Percentiles rank a stretch among this genome's conserved stretches.
Conservation (phyloP, 1,284 basidiomycete species). For the Coriolopsis trogii region DNA sequence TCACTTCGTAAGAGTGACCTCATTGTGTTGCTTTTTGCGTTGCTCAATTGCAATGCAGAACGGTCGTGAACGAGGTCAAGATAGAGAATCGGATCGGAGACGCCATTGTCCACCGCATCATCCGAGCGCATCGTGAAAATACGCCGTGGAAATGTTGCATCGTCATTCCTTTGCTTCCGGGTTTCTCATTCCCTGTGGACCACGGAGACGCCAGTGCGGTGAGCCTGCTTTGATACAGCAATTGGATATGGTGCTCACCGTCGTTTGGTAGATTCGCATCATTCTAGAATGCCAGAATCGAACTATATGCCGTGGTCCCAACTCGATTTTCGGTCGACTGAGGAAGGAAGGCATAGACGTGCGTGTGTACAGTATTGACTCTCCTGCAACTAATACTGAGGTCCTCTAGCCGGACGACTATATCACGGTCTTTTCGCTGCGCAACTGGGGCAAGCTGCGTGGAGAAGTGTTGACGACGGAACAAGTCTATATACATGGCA, state of each 20-base stretch:
- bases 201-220: slow-evolving; percentile 91
- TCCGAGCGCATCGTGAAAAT: slow-evolving; percentile 83
- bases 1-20: slow-evolving; percentile 90
- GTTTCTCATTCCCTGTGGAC: slow-evolving; percentile 94
- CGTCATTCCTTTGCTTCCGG: slow-evolving; percentile 90
- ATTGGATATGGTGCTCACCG: no score
- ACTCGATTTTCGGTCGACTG: slow-evolving; percentile 91
- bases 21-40: neutral
- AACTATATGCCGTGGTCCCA: slow-evolving; percentile 86
- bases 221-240: no score
- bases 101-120: slow-evolving; percentile 90
- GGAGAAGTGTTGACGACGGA: slow-evolving; percentile 89
- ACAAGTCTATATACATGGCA: slow-evolving; percentile 91
- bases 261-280: slow-evolving; percentile 73
- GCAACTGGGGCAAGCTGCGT: slow-evolving; percentile 93
- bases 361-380: slow-evolving; percentile 29
- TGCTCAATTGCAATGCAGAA: slow-evolving; percentile 47
- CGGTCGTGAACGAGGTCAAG: slow-evolving; percentile 82
- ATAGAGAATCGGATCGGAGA: slow-evolving; percentile 96
- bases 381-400: neutral
- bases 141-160: slow-evolving; percentile 93
- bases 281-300: slow-evolving; percentile 94
- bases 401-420: slow-evolving; percentile 80
- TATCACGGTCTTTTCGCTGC: slow-evolving; percentile 89
- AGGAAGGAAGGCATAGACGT: slow-evolving; percentile 90